A percentile compares a stretch with the other conserved stretches of the same genome.
Conservation (phyloP, 2,329 filamentous ascomycete genomes). For the Sporothrix mexicana region DNA sequence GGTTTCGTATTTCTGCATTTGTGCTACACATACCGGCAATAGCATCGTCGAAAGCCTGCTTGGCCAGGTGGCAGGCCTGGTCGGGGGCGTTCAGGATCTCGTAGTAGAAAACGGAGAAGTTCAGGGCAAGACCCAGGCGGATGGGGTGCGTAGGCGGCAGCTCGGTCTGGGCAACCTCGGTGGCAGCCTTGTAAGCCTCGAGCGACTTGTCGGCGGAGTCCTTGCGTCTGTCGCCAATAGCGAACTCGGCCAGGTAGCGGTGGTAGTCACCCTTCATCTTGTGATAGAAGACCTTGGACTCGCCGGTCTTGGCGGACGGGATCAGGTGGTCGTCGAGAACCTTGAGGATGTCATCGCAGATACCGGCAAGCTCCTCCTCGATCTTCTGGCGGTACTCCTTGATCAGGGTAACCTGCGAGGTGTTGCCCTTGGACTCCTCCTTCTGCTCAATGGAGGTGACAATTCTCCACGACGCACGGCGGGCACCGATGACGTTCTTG, state of each 20-base stretch:
- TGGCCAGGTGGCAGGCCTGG: slow-evolving; percentile 96
- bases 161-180: slow-evolving; percentile 87
- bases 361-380: slow-evolving; percentile 93
- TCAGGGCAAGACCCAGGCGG: slow-evolving; percentile 87
- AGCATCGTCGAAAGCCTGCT: slow-evolving; percentile 94
- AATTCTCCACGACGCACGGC: slow-evolving; percentile 98
- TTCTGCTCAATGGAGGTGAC: slow-evolving; percentile 99
- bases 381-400: slow-evolving; percentile 99
- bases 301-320: slow-evolving; percentile 89
- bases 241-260: slow-evolving; percentile 98
- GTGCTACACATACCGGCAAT: slow-evolving; percentile 66
- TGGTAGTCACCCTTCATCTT: slow-evolving; percentile 99
- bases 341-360: slow-evolving; percentile 96
- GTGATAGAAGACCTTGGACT: slow-evolving; percentile 99
- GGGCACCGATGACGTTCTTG: slow-evolving; percentile 99
- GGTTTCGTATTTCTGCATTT: too few species aligned
- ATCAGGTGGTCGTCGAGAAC: slow-evolving; percentile 95
- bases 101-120: slow-evolving; percentile 58
- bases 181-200: slow-evolving; percentile 98
- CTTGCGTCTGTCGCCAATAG: slow-evolving; percentile 92
- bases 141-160: slow-evolving; percentile 92
- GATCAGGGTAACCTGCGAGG: slow-evolving; percentile 86
- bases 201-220: slow-evolving; percentile 90
- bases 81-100: slow-evolving; percentile 99
- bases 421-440: slow-evolving; percentile 98